Base-by-base conservation (phyloP, 2,329 filamentous ascomycete genomes). In the Fusarium sp. region DNA sequence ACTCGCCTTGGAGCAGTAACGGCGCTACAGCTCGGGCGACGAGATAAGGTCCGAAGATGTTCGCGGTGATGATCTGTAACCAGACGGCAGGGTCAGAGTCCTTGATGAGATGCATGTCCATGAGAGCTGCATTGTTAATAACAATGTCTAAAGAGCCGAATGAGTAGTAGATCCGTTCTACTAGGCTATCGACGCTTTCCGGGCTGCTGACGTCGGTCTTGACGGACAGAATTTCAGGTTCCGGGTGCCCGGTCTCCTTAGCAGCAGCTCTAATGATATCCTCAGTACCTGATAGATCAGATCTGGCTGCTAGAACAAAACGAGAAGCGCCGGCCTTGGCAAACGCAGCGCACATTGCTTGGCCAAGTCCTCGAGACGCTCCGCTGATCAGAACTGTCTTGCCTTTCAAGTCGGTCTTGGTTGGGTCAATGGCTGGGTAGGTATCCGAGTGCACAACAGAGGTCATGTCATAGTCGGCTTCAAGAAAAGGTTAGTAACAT, bases 41-140 rank as follows among this genome's bases (percentile, higher is more conserved):
- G 5, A 63, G 60, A 15, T 63, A 63, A 1, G 60, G 60, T 1
- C 58, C 60, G 17, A 49, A 63, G 15, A 63, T 13, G 8, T 63
- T 63, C 3, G 60, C 49, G 0, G 22, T 63, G 2, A 63, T 42
- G 0, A 58, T 63, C 1, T 56, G 58, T 14, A 63, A 10, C 60
- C 60, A 63, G 5, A 63, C 58, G 7, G 43, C 31, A 8, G 60
- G 58, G 7, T 63, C 42, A 5, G 60, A 63, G 7, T 63, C 49
- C 13, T 58, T 17, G 2, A 63, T 63, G 5, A 49, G 33, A 2
- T 15, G 38, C 4, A 63, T 44, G 2, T 63, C 63, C 58, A 63
- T 63, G 15, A 63, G 63, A 7, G 60, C 60, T 15, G 60, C 60
- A 14, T 63, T 63, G 7, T 63, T 63, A 6, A 63, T 49, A 17